Base-by-base conservation (phyloP, 2,329 filamentous ascomycete species). In the Cladosporium austrohemisphaericum region DNA sequence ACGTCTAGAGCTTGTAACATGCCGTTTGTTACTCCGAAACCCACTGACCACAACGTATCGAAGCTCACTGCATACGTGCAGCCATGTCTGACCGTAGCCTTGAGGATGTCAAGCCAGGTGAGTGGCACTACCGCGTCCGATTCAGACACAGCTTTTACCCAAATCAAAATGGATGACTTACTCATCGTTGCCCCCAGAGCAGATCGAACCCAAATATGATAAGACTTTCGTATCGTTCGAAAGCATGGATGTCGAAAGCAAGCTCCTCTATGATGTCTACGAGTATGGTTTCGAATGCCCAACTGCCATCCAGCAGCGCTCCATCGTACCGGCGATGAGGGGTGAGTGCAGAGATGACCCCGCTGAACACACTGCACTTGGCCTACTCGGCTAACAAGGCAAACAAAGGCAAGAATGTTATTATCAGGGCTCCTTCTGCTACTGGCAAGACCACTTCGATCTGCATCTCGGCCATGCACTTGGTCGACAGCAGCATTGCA, bases 381-480 rank as follows among this genome's bases (percentile, higher is more conserved):
- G 16, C 5, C 2, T 19, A 33, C 4, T n/a, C n/a, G 31, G 31
- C 31, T 33, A 14, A 33, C 13, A n/a, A 14, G n/a, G 11, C 32
- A 5, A 19, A 2, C 10, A 19, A 18, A 35, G 35, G 35, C 13
- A 1, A n/a, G 5, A n/a, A 38, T 25, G 5, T 38, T 5, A 22
- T 38, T 9, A 7, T 16, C 7, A 7, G 25, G 20, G 20, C 35
- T n/a, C 35, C 5, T 5, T 96, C 91, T 62, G 93, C 93, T 80
- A 98, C 93, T 71, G 93, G 93, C 78, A 98, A 98, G 84, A 98
- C 93, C 62, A 93, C 93, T 63, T 97, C 93, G 61, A 97, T 98
- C 84, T 97, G 92, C 67, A 95, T 98, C 76, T 95, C 91, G 66
- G 88, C 93, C 65, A 86, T 98, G 60, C 93, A 98, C 82, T 96